Conservation (phyloP, 768 basidiomycete genomes). For the Boletus huronensis region DNA sequence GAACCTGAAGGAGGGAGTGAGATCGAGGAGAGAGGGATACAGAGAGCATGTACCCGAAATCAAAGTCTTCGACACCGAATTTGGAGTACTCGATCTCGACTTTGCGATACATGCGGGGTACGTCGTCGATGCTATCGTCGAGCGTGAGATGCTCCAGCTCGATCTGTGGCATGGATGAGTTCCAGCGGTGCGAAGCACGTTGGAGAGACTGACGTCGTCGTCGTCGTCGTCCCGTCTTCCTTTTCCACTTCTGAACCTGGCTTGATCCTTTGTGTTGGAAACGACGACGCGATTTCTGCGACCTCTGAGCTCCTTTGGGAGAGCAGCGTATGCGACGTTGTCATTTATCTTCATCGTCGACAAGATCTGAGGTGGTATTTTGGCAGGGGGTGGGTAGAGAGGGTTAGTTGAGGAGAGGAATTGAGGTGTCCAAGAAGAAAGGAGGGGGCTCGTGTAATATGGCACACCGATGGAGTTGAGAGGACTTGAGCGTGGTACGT, state of each 20-base stretch:
- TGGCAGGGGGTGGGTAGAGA: constrained; percentile 63
- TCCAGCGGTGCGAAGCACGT: neutral
- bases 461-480: constrained; percentile 89
- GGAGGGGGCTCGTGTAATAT: constrained; percentile 65
- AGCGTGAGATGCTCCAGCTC: constrained; percentile 53
- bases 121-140: constrained; percentile 52
- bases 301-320: constrained; percentile 83
- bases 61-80: constrained; percentile 98
- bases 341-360: constrained; percentile 82
- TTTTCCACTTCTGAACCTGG: constrained; percentile 86
- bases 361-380: constrained; percentile 78
- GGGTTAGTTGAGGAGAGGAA: constrained; percentile 49
- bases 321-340: constrained; percentile 82
- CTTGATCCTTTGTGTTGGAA: constrained; percentile 51
- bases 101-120: constrained; percentile 81
- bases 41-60: constrained; percentile 70
- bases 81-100: constrained; percentile 99
- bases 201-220: constrained; percentile 36
- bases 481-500: constrained; percentile 48
- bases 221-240: constrained; percentile 45
- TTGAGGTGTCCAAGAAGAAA: constrained; percentile 61
- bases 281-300: constrained; percentile 69
- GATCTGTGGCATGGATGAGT: constrained; percentile 32
- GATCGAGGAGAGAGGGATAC: neutral
- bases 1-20: constrained; percentile 49